phyloP scores from a whole-genome alignment of 352 stramenopile genomes.

The Globisporangium carolinianum region DNA sequence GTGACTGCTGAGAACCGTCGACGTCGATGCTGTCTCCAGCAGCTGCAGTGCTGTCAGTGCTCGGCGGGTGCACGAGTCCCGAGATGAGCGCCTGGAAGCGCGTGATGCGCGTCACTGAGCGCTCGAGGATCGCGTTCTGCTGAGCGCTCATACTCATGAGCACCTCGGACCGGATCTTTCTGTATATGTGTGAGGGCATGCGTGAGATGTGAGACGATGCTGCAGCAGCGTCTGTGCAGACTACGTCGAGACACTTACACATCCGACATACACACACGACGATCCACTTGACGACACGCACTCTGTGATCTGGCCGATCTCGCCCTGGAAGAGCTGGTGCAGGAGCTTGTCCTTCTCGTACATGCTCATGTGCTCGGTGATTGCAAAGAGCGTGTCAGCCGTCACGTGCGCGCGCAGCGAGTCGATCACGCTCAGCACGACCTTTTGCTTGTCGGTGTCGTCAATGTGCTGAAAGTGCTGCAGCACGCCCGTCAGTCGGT shows the following conservation, averaged over 20 bases:
- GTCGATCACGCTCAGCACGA: constrained; percentile 43
- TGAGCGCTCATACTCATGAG: constrained; percentile 41
- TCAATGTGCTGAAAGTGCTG: constrained; percentile 56
- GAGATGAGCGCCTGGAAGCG: constrained; percentile 49
- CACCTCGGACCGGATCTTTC: constrained; percentile 44
- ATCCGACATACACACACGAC: not conserved
- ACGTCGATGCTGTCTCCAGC: not conserved
- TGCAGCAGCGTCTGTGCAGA: too few species aligned
- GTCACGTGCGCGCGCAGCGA: constrained; percentile 41
- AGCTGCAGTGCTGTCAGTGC: too few species aligned
- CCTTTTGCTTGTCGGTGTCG: constrained; percentile 42
- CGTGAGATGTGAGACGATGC: not conserved
- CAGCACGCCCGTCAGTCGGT: constrained; percentile 41
- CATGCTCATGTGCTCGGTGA: constrained; percentile 45
- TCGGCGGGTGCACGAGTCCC: not conserved
- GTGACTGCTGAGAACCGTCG: not conserved
- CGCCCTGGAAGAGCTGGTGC: constrained; percentile 39
- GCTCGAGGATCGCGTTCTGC: constrained; percentile 58
- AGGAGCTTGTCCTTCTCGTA: constrained; percentile 57
- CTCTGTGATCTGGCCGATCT: constrained; percentile 47
- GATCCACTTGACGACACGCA: constrained; percentile 14
- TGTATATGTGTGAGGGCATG: constrained; percentile 9
- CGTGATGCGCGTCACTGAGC: constrained; percentile 45
- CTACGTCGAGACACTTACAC: too few species aligned
- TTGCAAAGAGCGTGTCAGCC: constrained; percentile 30